phyloP scores from a whole-genome alignment of 1,284 basidiomycete species.

The Xerocomus amazonicus region DNA sequence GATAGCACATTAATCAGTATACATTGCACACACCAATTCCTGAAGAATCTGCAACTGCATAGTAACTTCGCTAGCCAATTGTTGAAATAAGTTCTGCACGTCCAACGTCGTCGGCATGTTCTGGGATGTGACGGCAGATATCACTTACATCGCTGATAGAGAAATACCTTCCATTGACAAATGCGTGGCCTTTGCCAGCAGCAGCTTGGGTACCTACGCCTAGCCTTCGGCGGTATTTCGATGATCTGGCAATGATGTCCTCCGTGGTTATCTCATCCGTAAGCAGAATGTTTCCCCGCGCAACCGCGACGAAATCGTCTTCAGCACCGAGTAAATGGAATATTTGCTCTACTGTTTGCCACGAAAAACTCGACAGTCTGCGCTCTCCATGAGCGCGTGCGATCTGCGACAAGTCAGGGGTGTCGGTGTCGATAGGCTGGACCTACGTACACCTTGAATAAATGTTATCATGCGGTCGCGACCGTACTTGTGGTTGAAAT shows the following conservation, averaged over 20 bases:
- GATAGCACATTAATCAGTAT: neutral
- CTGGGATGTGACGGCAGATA: neutral
- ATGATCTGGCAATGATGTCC: constrained; percentile 40
- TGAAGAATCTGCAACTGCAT: constrained; percentile 68
- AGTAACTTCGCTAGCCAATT: constrained; percentile 61
- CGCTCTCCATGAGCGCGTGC: constrained; percentile 35
- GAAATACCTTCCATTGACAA: constrained; percentile 87
- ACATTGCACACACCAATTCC: constrained; percentile 50
- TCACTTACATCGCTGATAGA: constrained; percentile 65
- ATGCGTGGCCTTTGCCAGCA: constrained; percentile 55
- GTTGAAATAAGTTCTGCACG: constrained; percentile 59
- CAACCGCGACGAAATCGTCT: constrained; percentile 40
- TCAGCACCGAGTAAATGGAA: constrained; percentile 39
- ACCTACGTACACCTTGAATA: constrained; percentile 47
- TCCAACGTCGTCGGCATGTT: neutral
- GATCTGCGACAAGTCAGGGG: constrained; percentile 27
- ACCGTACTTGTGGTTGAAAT: constrained; percentile 63
- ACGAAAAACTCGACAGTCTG: constrained; percentile 40
- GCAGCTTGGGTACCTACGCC: constrained; percentile 31
- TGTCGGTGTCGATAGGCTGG: neutral
- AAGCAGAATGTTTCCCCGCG: constrained; percentile 32
- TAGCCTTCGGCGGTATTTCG: constrained; percentile 52
- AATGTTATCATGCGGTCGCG: constrained; percentile 59
- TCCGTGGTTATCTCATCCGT: constrained; percentile 21
- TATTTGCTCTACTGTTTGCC: constrained; percentile 39